Base-by-base conservation (phyloP, 306 rosid genomes). In the Fagus crenata region DNA sequence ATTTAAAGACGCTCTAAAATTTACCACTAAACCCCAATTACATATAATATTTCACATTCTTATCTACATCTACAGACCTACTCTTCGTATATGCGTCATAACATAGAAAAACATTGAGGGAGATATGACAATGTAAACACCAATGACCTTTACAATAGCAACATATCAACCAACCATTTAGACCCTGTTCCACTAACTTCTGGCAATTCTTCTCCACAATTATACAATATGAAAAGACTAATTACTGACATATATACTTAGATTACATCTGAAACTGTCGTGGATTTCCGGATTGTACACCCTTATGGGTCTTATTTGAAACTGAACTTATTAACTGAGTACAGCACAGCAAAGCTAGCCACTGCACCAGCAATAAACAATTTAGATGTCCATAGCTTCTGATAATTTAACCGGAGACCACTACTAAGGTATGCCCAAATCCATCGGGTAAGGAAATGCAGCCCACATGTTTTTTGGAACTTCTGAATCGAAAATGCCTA, bases 401-500 rank as follows among this genome's bases (percentile, higher is more conserved):
- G 56, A 76, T 39, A 41, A 22, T 63, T 69, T 18, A 54, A 41
- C 11, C 1, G 69, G 72, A 85, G 41, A 65, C 81, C 63, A 51
- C 78, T 46, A 14, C 70, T 67, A 18, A 85, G 28, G 84, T 75
- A 88, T 32, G 78, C 86, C 83, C 85, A 84, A 77, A 78, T 75
- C 93, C 93, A 93, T 54, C 89, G 87, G 51, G 73, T 78, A 37
- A 85, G 73, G 86, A 93, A 93, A 54, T 32, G 88, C 82, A 90
- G 85, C 55, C 82, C 81, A 53, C 94, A 87, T 12, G 89, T 84
- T 78, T 69, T 83, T 71, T 71, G 84, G 85, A 91, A 91, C 87
- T 80, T 89, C 87, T 80, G 86, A 78, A 89, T 80, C 0, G 87
- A 87, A 82, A 93, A 93, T 9, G 82, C 92, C 98, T 89, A 84